Evolutionary conservation across 768 basidiomycete species (phyloP).

Genomic region (Sarcodon aspratus): DNA sequence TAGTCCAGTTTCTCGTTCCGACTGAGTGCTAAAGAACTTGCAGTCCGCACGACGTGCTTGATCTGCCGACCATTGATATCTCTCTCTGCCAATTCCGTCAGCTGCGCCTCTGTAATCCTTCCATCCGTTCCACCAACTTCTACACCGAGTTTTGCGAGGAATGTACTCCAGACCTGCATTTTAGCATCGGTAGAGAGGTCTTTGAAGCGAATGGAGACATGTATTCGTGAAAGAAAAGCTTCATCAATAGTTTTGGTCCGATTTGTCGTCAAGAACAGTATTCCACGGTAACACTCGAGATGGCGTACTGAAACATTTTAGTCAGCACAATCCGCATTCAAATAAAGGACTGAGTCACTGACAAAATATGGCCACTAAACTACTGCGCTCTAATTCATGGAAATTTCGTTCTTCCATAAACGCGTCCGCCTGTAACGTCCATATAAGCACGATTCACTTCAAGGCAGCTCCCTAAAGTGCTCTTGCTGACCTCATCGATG

Average conservation of each 20-base stretch:
- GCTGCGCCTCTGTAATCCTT: background rate
- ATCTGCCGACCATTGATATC: slow-evolving; percentile 56
- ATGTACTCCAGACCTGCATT: slow-evolving; percentile 15
- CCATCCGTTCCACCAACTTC: background rate
- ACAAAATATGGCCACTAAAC: slow-evolving; percentile 4
- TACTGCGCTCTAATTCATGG: slow-evolving; percentile 13
- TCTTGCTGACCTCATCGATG: slow-evolving; percentile 7
- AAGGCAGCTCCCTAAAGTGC: background rate
- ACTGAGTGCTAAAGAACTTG: slow-evolving; percentile 42
- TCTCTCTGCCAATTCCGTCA: slow-evolving; percentile 40
- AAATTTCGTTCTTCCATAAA: slow-evolving; percentile 14
- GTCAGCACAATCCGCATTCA: background rate
- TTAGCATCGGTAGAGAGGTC: slow-evolving; percentile 14
- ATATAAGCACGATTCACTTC: background rate
- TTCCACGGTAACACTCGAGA: slow-evolving; percentile 24
- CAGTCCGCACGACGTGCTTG: slow-evolving; percentile 58
- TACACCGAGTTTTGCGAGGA: slow-evolving; percentile 13
- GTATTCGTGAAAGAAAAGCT: slow-evolving; percentile 58
- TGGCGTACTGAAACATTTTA: slow-evolving; percentile 10
- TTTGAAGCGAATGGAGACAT: slow-evolving; percentile 30
- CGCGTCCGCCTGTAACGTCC: slow-evolving; percentile 8
- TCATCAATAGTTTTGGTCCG: slow-evolving; percentile 45
- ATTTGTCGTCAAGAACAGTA: slow-evolving; percentile 29
- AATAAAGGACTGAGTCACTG: background rate
- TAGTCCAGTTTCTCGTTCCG: slow-evolving; percentile 34